Base-by-base conservation (phyloP, 805 yeast genomes). In the Teunomyces kruisii region DNA sequence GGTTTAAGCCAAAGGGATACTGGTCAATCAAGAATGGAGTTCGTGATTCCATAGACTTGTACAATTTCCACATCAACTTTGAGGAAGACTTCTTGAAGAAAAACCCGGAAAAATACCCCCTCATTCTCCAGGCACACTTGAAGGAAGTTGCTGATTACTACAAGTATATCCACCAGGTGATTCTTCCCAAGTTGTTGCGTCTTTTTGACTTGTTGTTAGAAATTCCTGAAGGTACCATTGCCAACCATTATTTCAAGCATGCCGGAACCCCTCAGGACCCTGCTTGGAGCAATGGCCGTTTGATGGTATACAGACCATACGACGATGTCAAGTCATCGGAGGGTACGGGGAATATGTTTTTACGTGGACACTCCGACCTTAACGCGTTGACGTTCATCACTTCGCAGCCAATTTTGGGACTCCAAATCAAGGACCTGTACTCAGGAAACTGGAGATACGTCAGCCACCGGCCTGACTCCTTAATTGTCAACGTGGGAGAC, bases 181-280 rank as follows among this genome's bases (percentile, higher is more conserved):
- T 46, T 6, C 32, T 46, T 19, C 49, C 46, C 16, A 39, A 40
- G 16, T 40, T 46, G 29, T 37, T 46, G 14, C 22, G 17, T n/a
- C 41, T 46, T 16, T 46, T 43, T 37, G 49, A 86, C 53, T 70
- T 86, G 54, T 86, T 86, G 55, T 86, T 86, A 91, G 94, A 86
- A 62, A 84, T 83, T 60, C 65, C 46, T 14, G 50, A 46, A 22
- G 48, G 46, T 8, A 46, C 45, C n/a, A 36, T 47, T 6, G 13
- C 26, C 35, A 31, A 16, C 9, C 28, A 32, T 12, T 46, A 43
- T 32, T 46, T 46, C 28, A 9, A 24, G 9, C 22, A 43, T 9
- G 26, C 31, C 7, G 46, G 47, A 6, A 39, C 49, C 16, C 50
- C 53, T 28, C 14, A 32, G 13, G 59, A 58, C 32, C 53, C 54